Percentiles rank a stretch among this genome's conserved stretches.
These are phyloP conservation scores for Bruguiera sexangula DNA, from an alignment of 345 rosid genomes.

Conservation along the genomic window DNA sequence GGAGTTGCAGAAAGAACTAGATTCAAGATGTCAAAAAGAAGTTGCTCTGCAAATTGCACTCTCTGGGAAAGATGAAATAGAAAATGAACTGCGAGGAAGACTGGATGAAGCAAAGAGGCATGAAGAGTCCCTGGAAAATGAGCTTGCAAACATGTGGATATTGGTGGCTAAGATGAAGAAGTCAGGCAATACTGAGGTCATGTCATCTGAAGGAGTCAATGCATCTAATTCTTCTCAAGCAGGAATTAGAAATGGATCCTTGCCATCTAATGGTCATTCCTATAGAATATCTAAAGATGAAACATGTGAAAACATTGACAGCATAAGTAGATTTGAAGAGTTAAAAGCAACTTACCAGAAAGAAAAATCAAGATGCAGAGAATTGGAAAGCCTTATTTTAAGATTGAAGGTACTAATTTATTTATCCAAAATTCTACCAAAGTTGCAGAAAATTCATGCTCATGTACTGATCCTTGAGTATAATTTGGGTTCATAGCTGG, in stretches of 20 bases:
- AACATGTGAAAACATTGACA: conserved; percentile 23
- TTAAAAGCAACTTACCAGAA: conserved; percentile 32
- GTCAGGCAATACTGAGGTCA: conserved; percentile 30
- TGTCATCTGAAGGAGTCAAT: conserved; percentile 16
- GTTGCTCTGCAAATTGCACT: conserved; percentile 38
- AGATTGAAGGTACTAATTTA: conserved; percentile 47
- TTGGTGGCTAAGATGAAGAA: conserved; percentile 49
- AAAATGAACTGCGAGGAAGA: conserved; percentile 42
- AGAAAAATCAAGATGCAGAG: conserved; percentile 49
- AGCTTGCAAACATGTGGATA: conserved; percentile 64
- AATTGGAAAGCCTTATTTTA: conserved; percentile 42
- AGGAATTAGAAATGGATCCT: conserved; percentile 26
- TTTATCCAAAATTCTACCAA: not conserved
- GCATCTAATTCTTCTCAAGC: conserved; percentile 17
- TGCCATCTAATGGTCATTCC: conserved; percentile 23
- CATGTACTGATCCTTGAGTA: not conserved
- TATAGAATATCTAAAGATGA: conserved; percentile 27
- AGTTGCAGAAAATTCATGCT: not conserved
- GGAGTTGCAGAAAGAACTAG: conserved; percentile 49
- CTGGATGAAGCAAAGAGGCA: conserved; percentile 48
- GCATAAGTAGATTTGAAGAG: conserved; percentile 25
- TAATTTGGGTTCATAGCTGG: not conserved
- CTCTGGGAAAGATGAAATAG: conserved; percentile 37
- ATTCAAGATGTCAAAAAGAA: conserved; percentile 40
- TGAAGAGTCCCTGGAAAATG: conserved; percentile 52